phyloP scores from a whole-genome alignment of 1,284 basidiomycete species.

The Psilocybe mexicana region DNA sequence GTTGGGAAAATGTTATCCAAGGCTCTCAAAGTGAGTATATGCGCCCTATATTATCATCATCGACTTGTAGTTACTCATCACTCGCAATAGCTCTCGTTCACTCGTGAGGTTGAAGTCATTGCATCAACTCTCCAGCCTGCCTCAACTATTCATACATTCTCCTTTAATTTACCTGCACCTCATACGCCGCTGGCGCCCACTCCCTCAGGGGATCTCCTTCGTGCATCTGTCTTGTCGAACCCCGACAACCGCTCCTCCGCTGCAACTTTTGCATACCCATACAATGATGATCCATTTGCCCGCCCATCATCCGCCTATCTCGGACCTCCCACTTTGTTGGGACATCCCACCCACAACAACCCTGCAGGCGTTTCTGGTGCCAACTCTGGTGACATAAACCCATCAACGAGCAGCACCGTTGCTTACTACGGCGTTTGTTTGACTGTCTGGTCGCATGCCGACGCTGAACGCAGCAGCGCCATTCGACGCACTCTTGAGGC shows the following conservation, averaged over 20 bases:
- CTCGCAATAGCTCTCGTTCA: conserved; percentile 70
- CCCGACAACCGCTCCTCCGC: conserved; percentile 59
- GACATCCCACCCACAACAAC: conserved; percentile 44
- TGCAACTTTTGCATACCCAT: conserved; percentile 68
- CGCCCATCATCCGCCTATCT: conserved; percentile 76
- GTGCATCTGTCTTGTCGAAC: conserved; percentile 67
- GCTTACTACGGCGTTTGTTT: conserved; percentile 90
- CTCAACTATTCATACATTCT: conserved; percentile 91
- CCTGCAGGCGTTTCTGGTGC: conserved; percentile 39
- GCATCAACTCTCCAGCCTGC: conserved; percentile 89
- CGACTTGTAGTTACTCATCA: not conserved
- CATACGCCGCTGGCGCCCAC: conserved; percentile 70
- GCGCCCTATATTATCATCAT: not conserved
- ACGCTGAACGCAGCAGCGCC: conserved; percentile 79
- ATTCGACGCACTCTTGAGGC: conserved; percentile 82
- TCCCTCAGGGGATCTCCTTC: conserved; percentile 68
- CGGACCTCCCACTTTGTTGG: conserved; percentile 62
- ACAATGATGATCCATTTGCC: conserved; percentile 73
- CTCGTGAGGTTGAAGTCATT: conserved; percentile 92
- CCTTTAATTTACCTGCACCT: conserved; percentile 78
- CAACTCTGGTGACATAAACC: conserved; percentile 37
- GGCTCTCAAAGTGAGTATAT: conserved; percentile 73
- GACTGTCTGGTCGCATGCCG: conserved; percentile 93
- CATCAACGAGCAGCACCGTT: conserved; percentile 48
- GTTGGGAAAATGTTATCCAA: conserved; percentile 88